Conservation (phyloP, 2,329 filamentous ascomycete genomes). For the Teratosphaeria epicoccoides region DNA sequence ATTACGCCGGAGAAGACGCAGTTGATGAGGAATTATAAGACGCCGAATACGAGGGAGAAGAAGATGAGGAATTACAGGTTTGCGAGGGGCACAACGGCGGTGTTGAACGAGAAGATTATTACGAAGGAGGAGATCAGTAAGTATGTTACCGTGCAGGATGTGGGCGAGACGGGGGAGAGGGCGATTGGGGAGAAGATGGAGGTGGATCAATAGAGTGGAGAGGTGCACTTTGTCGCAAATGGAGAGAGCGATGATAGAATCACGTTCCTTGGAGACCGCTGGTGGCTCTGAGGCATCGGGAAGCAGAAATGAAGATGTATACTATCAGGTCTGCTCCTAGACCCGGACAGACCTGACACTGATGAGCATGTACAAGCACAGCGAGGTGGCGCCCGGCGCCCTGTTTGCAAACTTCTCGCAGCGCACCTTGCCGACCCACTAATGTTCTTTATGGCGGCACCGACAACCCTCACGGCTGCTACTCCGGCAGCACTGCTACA, state of each 20-base stretch:
- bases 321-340: neutral
- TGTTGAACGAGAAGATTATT: slow-evolving; percentile 92
- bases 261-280: too few species aligned
- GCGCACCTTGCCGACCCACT: too few species aligned
- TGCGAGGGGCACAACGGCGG: slow-evolving; percentile 81
- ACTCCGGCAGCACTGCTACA: too few species aligned
- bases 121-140: slow-evolving; percentile 87
- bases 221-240: neutral
- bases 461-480: too few species aligned
- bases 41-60: slow-evolving; percentile 77
- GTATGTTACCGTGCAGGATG: slow-evolving; percentile 82
- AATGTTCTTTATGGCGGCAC: too few species aligned
- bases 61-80: slow-evolving; percentile 95
- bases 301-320: neutral
- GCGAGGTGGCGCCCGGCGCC: neutral
- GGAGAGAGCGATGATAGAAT: neutral
- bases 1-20: slow-evolving; percentile 95
- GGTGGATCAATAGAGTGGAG: slow-evolving; percentile 37
- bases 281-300: too few species aligned
- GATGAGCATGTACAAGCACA: neutral
- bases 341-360: neutral
- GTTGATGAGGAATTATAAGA: slow-evolving; percentile 83
- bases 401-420: too few species aligned
- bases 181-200: slow-evolving; percentile 55
- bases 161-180: slow-evolving; percentile 51